phyloP scores from a whole-genome alignment of 169 alveolate genomes.

The Besnoitia besnoiti region DNA sequence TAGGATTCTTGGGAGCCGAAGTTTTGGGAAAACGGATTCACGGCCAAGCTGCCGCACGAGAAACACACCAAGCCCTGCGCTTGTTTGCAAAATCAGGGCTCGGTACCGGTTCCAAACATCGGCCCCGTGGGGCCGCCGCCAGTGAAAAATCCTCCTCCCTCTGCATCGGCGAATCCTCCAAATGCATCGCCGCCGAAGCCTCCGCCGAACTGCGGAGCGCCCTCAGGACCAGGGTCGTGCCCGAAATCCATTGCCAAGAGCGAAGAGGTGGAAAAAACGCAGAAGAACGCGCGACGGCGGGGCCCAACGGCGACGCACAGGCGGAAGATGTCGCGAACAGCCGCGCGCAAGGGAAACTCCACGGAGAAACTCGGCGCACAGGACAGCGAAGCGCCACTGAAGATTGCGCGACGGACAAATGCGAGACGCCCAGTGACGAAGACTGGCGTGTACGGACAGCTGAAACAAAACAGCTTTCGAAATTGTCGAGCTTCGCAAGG shows the following conservation, averaged over 20 bases:
- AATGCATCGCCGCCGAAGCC: slow-evolving; percentile 14
- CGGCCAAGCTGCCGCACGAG: too few relatives aligned
- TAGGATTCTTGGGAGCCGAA: too few relatives aligned
- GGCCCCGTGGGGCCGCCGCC: neutral
- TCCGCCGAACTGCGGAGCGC: slow-evolving; percentile 4
- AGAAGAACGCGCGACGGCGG: neutral
- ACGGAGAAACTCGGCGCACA: neutral
- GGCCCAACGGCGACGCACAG: neutral
- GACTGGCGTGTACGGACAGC: too few relatives aligned
- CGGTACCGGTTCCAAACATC: slow-evolving; percentile 6
- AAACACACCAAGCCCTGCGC: too few relatives aligned
- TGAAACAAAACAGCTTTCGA: too few relatives aligned
- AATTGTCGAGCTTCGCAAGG: too few relatives aligned
- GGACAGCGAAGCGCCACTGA: neutral
- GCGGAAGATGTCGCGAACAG: neutral
- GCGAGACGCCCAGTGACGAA: too few relatives aligned
- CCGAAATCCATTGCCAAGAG: slow-evolving; percentile 9
- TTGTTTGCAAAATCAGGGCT: neutral
- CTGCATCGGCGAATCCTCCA: neutral
- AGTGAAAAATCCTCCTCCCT: neutral
- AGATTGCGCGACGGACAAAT: too few relatives aligned
- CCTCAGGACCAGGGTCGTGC: neutral
- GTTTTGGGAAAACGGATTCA: too few relatives aligned
- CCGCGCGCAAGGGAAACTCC: neutral
- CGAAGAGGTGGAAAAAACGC: neutral